phyloP scores from a whole-genome alignment of 2,329 filamentous ascomycete genomes.

The Cladorrhinum sp. region DNA sequence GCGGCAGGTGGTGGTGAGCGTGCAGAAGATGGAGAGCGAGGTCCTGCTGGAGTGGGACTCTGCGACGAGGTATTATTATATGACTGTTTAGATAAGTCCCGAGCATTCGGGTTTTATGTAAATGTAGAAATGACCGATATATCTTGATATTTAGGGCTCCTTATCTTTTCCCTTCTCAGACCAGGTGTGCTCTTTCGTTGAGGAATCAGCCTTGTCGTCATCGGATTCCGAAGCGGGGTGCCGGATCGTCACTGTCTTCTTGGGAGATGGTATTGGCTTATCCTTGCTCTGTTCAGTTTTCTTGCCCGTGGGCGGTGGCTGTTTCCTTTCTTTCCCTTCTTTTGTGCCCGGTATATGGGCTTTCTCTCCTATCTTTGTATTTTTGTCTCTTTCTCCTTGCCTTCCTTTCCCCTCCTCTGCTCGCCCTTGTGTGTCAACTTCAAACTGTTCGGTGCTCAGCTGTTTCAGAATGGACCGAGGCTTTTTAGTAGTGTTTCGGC shows the following conservation, averaged over 20 bases:
- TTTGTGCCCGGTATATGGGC: too few species aligned
- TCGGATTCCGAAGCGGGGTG: neutral
- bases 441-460: too few species aligned
- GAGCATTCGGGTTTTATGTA: too few species aligned
- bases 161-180: neutral
- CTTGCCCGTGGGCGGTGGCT: neutral
- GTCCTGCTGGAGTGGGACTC: slow-evolving; percentile 44
- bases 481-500: neutral
- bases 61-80: slow-evolving; percentile 43
- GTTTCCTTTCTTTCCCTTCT: neutral
- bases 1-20: slow-evolving; percentile 36
- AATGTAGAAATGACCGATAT: too few species aligned
- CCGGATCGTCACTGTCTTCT: neutral
- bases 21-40: slow-evolving; percentile 39
- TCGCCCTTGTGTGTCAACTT: neutral
- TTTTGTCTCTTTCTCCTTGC: neutral
- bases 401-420: neutral
- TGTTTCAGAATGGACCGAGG: neutral
- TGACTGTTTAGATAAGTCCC: slow-evolving; percentile 19
- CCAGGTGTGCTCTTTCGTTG: neutral
- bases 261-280: neutral
- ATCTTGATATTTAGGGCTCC: too few species aligned
- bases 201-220: neutral
- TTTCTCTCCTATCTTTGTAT: too few species aligned
- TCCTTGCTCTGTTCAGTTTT: neutral